Evolutionary conservation across 1,284 basidiomycete genomes (phyloP).

Genomic region (Anthracocystis panici-leucophaei): DNA sequence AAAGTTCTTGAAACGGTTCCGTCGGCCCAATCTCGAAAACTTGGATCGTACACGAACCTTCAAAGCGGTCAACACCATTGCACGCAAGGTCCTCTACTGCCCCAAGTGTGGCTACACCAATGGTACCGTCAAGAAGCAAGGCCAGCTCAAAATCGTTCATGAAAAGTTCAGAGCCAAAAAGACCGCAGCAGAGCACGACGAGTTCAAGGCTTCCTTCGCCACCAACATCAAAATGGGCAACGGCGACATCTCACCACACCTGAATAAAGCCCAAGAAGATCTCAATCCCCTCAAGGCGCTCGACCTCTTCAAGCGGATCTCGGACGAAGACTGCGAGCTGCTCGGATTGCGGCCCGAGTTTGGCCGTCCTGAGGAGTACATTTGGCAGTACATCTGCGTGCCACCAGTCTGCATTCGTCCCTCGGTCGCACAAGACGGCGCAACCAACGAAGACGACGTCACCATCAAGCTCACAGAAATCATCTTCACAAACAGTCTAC

Average conservation of each 20-base stretch:
- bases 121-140: slow-evolving; percentile 95
- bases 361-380: slow-evolving; percentile 94
- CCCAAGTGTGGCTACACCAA: slow-evolving; percentile 93
- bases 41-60: slow-evolving; percentile 86
- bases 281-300: slow-evolving; percentile 93
- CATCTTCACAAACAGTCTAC: slow-evolving; percentile 91
- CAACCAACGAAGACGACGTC: slow-evolving; percentile 91
- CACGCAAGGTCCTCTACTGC: slow-evolving; percentile 91
- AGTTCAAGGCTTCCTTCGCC: slow-evolving; percentile 86
- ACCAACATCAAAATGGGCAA: slow-evolving; percentile 83
- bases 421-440: slow-evolving; percentile 90
- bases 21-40: slow-evolving; percentile 90
- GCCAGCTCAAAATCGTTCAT: slow-evolving; percentile 93
- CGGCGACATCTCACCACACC: slow-evolving; percentile 85
- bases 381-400: slow-evolving; percentile 99
- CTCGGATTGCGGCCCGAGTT: slow-evolving; percentile 88
- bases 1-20: slow-evolving; percentile 86
- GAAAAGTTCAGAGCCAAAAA: slow-evolving; percentile 98
- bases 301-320: slow-evolving; percentile 91
- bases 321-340: slow-evolving; percentile 93
- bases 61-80: slow-evolving; percentile 88
- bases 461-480: slow-evolving; percentile 98
- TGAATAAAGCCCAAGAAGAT: slow-evolving; percentile 93
- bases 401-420: slow-evolving; percentile 98
- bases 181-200: slow-evolving; percentile 86